Base-by-base conservation (phyloP, 2,329 filamentous ascomycete genomes). In the Teratosphaeria destructans region DNA sequence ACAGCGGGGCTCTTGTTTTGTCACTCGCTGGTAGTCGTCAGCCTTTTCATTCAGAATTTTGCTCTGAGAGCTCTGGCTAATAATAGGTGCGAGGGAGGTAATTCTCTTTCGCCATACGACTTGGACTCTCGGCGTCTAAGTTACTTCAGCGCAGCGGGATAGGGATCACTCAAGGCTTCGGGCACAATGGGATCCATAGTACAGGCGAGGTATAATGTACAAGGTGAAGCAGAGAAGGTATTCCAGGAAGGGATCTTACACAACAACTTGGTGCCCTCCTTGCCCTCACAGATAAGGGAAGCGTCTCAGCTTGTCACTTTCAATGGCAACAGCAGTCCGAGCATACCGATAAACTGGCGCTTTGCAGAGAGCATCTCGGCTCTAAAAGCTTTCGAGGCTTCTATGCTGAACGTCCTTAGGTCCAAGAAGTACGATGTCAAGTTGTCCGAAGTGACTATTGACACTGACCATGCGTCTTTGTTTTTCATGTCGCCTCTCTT, bases 301-400 rank as follows among this genome's bases (percentile, higher is more conserved):
- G 72, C 72, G 55, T 72, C 69, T 7, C 68, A 72, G 79, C 52
- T 68, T 56, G 76, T 78, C 35, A 60, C 69, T 5, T 78, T 79
- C 59, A 67, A 71, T 5, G 77, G 77, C 5, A 67, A 71, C 19
- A 68, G 71, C 1, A 66, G 72, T 1, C 75, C 77, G 10, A 70
- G 75, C 37, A 71, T 78, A 4, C 77, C 76, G 64, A 79, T 83
- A 67, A 82, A 81, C 57, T 83, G 81, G 81, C 74, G 80, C 2
- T 81, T 82, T 56, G 79, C 81, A 2, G 81, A 83, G 66, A 81
- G 78, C 54, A 76, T 81, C 1, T 74, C 1, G 74, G 76, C 76
- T 2, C 73, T 78, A 58, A 79, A 79, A 62, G 69, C 75, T 1
- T 72, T 73, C n/a, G 72, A 63, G 53, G 61, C 61, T 14, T 59